These are phyloP conservation scores for Trichoderma orchidacearum DNA, from an alignment of 495 filamentous ascomycete species.

Conservation along the genomic window DNA sequence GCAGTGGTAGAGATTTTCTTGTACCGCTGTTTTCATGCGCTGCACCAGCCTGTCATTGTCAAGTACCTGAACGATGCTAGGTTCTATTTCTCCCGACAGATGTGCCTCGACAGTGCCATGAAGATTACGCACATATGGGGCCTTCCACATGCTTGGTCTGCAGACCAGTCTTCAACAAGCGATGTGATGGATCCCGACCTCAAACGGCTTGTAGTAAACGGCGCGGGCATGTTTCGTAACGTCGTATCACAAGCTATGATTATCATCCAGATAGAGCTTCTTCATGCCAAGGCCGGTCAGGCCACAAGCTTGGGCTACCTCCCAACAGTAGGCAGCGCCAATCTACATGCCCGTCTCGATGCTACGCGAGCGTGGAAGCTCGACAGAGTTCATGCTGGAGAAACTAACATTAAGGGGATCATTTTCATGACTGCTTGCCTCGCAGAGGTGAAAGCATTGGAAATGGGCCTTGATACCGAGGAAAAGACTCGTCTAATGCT, in stretches of 20 bases:
- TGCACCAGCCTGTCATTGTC: constrained; percentile 25
- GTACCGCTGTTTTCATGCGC: constrained; percentile 42
- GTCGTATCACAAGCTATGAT: constrained; percentile 27
- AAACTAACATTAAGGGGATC: constrained; percentile 43
- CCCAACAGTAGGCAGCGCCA: constrained; percentile 5
- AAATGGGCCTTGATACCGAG: constrained; percentile 11
- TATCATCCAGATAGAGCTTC: constrained; percentile 34
- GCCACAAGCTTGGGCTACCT: constrained; percentile 19
- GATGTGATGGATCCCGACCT: constrained; percentile 19
- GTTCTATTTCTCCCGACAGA: constrained; percentile 32
- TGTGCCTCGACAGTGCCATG: constrained; percentile 28
- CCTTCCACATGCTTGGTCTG: background rate
- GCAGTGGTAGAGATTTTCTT: constrained; percentile 23
- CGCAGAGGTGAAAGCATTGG: constrained; percentile 29
- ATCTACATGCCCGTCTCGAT: constrained; percentile 33
- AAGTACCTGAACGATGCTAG: constrained; percentile 20
- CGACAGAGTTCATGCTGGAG: constrained; percentile 32
- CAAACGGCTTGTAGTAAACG: constrained; percentile 24
- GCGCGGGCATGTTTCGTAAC: constrained; percentile 33
- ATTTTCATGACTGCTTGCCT: constrained; percentile 27
- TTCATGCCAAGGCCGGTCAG: constrained; percentile 36
- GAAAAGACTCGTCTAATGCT: constrained; percentile 16
- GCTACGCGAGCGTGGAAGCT: constrained; percentile 31
- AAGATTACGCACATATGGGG: constrained; percentile 15
- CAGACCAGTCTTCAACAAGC: constrained; percentile 4